A percentile compares a stretch with the other conserved stretches of the same genome.
These are phyloP conservation scores for Spiromastix sp. DNA, from an alignment of 2,329 filamentous ascomycete species.

Conservation along the genomic window DNA sequence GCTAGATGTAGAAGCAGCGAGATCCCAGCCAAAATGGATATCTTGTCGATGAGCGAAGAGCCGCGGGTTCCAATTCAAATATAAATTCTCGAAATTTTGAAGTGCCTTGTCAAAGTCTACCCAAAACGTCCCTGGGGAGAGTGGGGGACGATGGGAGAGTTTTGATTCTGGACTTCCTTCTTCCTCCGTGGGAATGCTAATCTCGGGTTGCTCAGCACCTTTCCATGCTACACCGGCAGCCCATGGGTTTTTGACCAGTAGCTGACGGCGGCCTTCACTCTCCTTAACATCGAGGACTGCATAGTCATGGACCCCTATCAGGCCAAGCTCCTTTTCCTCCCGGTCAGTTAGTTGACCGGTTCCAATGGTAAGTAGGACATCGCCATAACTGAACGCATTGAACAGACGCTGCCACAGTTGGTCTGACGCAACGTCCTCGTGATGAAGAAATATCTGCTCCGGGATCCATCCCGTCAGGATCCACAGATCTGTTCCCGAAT, in stretches of 20 bases:
- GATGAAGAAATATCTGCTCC: conserved; percentile 85
- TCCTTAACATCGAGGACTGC: conserved; percentile 73
- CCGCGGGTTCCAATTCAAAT: conserved; percentile 91
- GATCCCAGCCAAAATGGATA: conserved; percentile 77
- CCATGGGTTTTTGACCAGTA: conserved; percentile 96
- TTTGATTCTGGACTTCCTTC: conserved; percentile 9
- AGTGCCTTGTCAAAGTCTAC: conserved; percentile 78
- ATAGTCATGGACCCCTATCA: conserved; percentile 89
- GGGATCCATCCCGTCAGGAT: conserved; percentile 93
- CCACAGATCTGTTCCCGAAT: conserved; percentile 90
- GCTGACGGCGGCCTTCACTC: conserved; percentile 48
- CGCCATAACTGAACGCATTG: conserved; percentile 61
- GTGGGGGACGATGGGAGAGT: conserved; percentile 14
- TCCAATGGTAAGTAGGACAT: conserved; percentile 81
- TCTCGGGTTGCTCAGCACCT: conserved; percentile 13
- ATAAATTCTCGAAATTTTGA: conserved; percentile 90
- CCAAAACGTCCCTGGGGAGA: conserved; percentile 74
- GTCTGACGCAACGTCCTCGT: conserved; percentile 67
- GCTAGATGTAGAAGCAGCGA: conserved; percentile 44
- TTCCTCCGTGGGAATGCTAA: conserved; percentile 7
- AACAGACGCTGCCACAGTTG: conserved; percentile 69
- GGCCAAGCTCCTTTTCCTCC: conserved; percentile 69
- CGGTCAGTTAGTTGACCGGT: conserved; percentile 69
- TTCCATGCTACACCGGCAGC: conserved; percentile 51
- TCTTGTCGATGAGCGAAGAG: conserved; percentile 76